These are phyloP conservation scores for Nidularia sp. DNA, from an alignment of 768 basidiomycete genomes.

Conservation along the genomic window DNA sequence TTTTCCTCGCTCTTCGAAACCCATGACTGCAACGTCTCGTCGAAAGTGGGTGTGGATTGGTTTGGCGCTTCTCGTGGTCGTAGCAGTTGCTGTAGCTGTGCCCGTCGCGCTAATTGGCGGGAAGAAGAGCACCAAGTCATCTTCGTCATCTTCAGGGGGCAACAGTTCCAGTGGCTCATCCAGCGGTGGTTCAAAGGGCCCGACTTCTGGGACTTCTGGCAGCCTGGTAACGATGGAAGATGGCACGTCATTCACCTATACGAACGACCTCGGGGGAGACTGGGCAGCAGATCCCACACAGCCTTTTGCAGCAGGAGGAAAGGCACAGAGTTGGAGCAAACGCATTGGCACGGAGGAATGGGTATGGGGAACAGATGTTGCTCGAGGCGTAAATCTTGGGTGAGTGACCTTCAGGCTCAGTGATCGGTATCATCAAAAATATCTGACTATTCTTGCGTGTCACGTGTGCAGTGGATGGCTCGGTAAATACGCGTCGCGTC, in stretches of 20 bases:
- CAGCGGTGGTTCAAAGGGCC: constrained; percentile 2
- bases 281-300: constrained; percentile 74
- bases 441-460: background rate
- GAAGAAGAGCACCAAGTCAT: constrained; percentile 10
- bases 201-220: constrained; percentile 58
- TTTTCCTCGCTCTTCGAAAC: background rate
- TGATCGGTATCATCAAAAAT: background rate
- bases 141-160: constrained; percentile 5
- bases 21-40: constrained; percentile 2
- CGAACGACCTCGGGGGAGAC: constrained; percentile 73
- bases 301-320: constrained; percentile 72
- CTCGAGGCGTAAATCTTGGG: constrained; percentile 58
- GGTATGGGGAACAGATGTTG: constrained; percentile 63
- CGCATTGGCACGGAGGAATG: constrained; percentile 69
- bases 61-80: constrained; percentile 22
- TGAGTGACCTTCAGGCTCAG: constrained; percentile 16
- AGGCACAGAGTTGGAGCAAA: constrained; percentile 76
- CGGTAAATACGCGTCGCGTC: constrained; percentile 18
- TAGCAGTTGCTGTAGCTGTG: constrained; percentile 39
- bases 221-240: constrained; percentile 66
- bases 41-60: constrained; percentile 16
- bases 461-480: constrained; percentile 37
- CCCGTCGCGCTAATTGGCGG: constrained; percentile 18
- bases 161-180: constrained; percentile 6
- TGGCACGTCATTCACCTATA: constrained; percentile 76